These are phyloP conservation scores for Pichia insulana DNA, from an alignment of 805 yeast genomes.

Conservation along the genomic window DNA sequence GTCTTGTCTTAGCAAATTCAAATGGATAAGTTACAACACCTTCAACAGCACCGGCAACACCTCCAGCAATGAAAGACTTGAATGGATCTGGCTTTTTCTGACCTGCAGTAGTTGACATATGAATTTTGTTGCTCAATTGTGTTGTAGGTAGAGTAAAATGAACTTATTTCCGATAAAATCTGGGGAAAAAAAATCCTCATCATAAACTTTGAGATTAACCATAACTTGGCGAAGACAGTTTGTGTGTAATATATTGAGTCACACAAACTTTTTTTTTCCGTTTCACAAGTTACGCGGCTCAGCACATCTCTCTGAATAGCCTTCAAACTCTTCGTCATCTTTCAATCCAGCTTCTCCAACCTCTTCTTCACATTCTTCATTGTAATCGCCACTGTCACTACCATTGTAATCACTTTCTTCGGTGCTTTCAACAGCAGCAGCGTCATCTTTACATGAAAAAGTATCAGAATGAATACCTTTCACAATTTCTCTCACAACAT, in stretches of 20 bases:
- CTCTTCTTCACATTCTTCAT: not conserved
- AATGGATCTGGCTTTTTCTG: slow-evolving; percentile 50
- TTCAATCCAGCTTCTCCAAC: not conserved
- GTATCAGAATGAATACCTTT: slow-evolving; percentile 4
- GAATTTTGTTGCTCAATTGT: not conserved
- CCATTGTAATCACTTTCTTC: slow-evolving; percentile 1
- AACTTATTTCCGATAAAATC: no score
- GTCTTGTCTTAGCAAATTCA: slow-evolving; percentile 91
- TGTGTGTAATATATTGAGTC: no score
- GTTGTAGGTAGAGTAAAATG: not conserved
- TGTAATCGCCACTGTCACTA: not conserved
- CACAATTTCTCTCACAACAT: slow-evolving; percentile 25
- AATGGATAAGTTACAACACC: slow-evolving; percentile 91
- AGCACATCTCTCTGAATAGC: no score
- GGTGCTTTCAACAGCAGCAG: not conserved
- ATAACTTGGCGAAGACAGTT: no score
- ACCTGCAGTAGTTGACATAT: not conserved
- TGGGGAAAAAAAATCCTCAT: no score
- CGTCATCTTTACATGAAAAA: not conserved
- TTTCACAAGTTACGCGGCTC: no score
- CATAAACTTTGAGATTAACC: no score
- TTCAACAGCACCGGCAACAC: slow-evolving; percentile 93
- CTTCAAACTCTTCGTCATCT: not conserved
- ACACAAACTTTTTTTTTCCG: no score
- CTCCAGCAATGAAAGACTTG: slow-evolving; percentile 89